Percentiles rank a stretch among this genome's conserved stretches.
Evolutionary conservation across 108 stramenopile genomes (phyloP).

Genomic region (Stephanodiscus minutulus): DNA sequence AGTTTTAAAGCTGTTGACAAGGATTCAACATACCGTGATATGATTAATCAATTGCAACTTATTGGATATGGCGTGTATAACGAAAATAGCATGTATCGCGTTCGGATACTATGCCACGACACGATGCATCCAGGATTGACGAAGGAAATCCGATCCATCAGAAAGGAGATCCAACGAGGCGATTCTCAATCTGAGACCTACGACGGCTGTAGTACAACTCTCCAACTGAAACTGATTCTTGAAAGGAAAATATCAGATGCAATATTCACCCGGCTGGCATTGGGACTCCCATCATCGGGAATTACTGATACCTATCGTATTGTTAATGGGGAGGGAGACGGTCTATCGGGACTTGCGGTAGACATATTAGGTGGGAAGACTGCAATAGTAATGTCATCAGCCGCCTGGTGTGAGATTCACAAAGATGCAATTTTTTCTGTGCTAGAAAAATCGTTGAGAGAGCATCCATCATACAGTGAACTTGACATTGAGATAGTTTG

Average conservation of each 20-base stretch:
- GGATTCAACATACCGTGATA: conserved; percentile 6
- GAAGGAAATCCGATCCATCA: conserved; percentile 31
- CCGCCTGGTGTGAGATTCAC: conserved; percentile 93
- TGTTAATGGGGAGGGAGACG: conserved; percentile 95
- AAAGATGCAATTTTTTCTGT: conserved; percentile 53
- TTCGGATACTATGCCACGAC: conserved; percentile 76
- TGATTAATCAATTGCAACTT: conserved; percentile 45
- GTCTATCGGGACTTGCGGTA: conserved; percentile 87
- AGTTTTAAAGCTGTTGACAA: conserved; percentile 13
- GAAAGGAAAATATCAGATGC: conserved; percentile 58
- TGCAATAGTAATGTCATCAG: conserved; percentile 85
- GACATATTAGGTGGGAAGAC: conserved; percentile 81
- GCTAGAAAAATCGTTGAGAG: conserved; percentile 45
- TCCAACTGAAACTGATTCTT: conserved; percentile 55
- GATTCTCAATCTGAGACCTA: neutral
- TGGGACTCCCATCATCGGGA: conserved; percentile 42
- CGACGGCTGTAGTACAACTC: conserved; percentile 9
- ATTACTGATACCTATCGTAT: conserved; percentile 81
- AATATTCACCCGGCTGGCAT: conserved; percentile 54
- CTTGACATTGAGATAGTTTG: conserved; percentile 64
- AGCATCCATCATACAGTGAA: conserved; percentile 41
- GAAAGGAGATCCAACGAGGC: conserved; percentile 26
- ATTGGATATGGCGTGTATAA: conserved; percentile 90
- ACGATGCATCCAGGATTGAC: conserved; percentile 47
- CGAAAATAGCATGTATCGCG: conserved; percentile 79